Evolutionary conservation across 139 green algal species (phyloP), one percentile per base, ranked within the genome.

Genomic region (Pseudopediastrum boryanum): DNA sequence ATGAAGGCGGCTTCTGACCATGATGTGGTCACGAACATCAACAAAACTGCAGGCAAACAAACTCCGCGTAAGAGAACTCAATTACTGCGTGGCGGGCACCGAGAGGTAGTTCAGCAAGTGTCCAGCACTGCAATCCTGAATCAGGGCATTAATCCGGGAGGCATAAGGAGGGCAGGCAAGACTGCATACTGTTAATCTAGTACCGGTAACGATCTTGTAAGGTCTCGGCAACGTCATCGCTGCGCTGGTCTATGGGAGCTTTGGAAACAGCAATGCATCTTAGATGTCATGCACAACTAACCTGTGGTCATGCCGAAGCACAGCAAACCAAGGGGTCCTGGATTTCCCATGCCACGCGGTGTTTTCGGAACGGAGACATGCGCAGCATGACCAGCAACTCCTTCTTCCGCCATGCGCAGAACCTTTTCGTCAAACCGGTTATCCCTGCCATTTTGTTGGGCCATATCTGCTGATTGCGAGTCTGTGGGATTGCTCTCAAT

Each of bases 281-380:
- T 21, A 16, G 48, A 58, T 16, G 48, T n/a, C n/a, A n/a, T n/a
- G n/a, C 69, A 51, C 4, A 4, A 6, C 56, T 3, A 33, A 71
- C 62, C 70, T 43, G 83, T 87, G 2, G 83, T 87, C 83, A 87
- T 84, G 48, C 83, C 83, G 25, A 87, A 87, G 48, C 72, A 82
- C 5, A 87, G 61, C 36, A 87, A 61, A 7, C 83, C 83, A 5
- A 87, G 50, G 1, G 76, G 76, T 10, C 61, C 74, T 13, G 74
- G 74, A 25, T 80, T 80, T 23, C 31, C 74, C 9, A 72, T 38
- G 0, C 61, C 74, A n/a, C 41, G 10, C 33, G n/a, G 31, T 19
- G 51, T 5, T 25, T 41, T 31, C 12, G 52, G 46, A 12, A 16
- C 13, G 46, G 13, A n/a, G 46, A n/a, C 51, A 19, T 38, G 36